Evolutionary conservation across 2,329 filamentous ascomycete species (phyloP), one percentile per base, ranked within the genome.

Genomic region (Colletotrichum salicis): DNA sequence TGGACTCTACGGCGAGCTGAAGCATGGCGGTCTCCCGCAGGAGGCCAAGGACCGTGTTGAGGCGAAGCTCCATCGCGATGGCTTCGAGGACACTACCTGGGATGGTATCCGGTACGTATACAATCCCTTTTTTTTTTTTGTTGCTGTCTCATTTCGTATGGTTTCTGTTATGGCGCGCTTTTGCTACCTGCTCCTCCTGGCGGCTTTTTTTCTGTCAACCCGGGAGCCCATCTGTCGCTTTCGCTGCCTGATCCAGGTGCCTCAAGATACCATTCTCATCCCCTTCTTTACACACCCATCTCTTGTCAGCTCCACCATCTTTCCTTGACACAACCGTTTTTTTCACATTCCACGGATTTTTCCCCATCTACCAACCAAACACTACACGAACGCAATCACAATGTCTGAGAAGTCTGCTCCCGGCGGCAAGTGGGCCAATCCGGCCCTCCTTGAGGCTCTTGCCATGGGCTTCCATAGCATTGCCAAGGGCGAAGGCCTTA

Each of bases 51-150:
- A 78, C 0, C 75, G 75, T 1, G 75, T 86, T 60, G 76, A 79
- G 57, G 72, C 72, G 8, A 79, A 78, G n/a, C 77, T 86, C 66
- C 74, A 77, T n/a, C 54, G 73, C 13, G 74, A 74, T 6, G 80
- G 83, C 8, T 77, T 81, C 62, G 70, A 73, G 6, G 81, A 71
- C 29, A 29, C 83, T n/a, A 82, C 81, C 4, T 86, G 84, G 83
- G 82, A 86, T 35, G 83, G 78, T 1, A 79, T 86, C 61, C 83
- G 85, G 85, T 86, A 80, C 55, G 83, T 78, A 10, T 5, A 1
- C 29, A 12, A 22, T 29, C 4, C 2, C 54, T 66, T 41, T 54
- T 52, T 64, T 41, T 64, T n/a, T 78, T 6, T 2, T 24, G 45
- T 15, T 27, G 27, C 27, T 29, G 27, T 29, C 5, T 5, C 27